These are phyloP conservation scores for Euphorbia pulcherrima DNA, from an alignment of 345 rosid species.

Conservation along the genomic window DNA sequence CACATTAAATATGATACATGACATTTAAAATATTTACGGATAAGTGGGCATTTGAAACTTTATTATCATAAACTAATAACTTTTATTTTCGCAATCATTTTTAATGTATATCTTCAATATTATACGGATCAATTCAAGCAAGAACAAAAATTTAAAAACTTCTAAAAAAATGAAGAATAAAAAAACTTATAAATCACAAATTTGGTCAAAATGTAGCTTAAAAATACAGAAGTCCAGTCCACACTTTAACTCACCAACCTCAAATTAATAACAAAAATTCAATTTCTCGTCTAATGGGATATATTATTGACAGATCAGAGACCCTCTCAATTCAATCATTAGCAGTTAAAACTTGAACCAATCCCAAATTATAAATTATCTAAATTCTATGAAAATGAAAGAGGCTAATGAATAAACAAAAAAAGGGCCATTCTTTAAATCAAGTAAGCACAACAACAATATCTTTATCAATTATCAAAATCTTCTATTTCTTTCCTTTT, in stretches of 20 bases:
- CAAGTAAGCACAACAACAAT: conserved; percentile 3
- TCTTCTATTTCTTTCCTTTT: neutral
- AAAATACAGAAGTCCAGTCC: neutral
- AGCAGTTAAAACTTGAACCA: conserved; percentile 6
- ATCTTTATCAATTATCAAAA: conserved; percentile 4
- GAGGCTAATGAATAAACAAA: neutral
- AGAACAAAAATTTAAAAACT: no score
- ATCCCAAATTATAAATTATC: neutral
- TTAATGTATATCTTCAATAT: no score
- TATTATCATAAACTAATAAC: no score
- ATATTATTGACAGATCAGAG: neutral
- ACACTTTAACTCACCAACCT: neutral
- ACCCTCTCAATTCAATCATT: conserved; percentile 18
- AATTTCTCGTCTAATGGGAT: conserved; percentile 13
- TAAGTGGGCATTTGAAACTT: no score
- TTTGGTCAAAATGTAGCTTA: no score
- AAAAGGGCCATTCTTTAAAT: conserved; percentile 18
- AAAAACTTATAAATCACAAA: no score
- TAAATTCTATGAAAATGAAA: neutral
- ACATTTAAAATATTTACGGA: no score
- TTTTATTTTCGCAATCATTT: no score
- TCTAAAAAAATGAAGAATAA: no score
- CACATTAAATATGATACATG: no score
- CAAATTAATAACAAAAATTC: neutral
- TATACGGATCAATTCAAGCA: no score